Conservation (phyloP, 2,329 filamentous ascomycete species). For the Exophiala calicioides region DNA sequence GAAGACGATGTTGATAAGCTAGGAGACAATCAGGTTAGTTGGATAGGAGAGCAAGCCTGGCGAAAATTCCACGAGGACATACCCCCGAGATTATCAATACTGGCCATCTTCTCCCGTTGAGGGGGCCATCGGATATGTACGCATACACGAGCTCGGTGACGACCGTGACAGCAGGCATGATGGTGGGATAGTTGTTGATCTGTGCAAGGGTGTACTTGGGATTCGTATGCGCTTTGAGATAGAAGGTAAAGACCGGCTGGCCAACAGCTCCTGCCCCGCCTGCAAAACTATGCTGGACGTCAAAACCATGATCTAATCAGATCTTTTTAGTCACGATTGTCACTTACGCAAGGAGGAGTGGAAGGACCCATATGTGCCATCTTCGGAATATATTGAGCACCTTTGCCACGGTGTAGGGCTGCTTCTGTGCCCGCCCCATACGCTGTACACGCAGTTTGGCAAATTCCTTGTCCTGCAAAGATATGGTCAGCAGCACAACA, state of each 20-base stretch:
- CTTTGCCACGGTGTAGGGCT: constrained; percentile 11
- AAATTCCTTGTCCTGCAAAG: constrained; percentile 47
- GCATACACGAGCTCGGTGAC: constrained; percentile 25
- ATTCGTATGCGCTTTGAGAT: constrained; percentile 29
- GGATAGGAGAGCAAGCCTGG: no score
- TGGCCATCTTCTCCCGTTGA: constrained; percentile 19
- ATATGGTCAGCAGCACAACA: no score
- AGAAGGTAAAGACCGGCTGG: constrained; percentile 25
- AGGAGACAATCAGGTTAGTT: not conserved
- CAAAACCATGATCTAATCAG: no score
- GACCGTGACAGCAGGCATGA: constrained; percentile 21
- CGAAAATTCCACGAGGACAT: no score
- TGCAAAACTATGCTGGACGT: constrained; percentile 6
- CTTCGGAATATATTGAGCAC: constrained; percentile 14
- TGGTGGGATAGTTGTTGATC: constrained; percentile 30
- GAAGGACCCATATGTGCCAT: constrained; percentile 20
- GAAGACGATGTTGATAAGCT: constrained; percentile 43
- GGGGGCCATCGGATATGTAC: constrained; percentile 26
- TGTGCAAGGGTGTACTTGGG: constrained; percentile 33
- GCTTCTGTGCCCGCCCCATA: not conserved
- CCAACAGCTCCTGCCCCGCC: constrained; percentile 9
- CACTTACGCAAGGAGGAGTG: constrained; percentile 12
- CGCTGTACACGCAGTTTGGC: constrained; percentile 51
- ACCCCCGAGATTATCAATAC: constrained; percentile 17
- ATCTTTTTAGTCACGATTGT: not conserved